A percentile compares a stretch with the other conserved stretches of the same genome.
Evolutionary conservation across 2,329 filamentous ascomycete species (phyloP).

Genomic region (Sarocladiaceae sp.): DNA sequence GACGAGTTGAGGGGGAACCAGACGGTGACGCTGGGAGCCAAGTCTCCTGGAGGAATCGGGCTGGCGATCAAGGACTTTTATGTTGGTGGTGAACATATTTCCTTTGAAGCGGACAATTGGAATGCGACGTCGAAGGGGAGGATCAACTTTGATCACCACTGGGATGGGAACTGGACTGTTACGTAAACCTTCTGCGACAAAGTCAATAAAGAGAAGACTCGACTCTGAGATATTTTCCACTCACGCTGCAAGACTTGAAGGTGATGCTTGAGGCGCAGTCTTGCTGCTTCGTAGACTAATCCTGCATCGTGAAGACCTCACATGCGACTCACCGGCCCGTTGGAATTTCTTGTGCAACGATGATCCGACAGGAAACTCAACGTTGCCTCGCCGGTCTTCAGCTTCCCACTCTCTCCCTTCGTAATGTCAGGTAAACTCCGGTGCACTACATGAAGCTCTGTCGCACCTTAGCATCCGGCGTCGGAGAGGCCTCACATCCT

Average conservation of each 20-base stretch:
- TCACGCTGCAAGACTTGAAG: no score
- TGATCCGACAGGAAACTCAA: conserved; percentile 6
- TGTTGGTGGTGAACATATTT: conserved; percentile 13
- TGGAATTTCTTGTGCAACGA: no score
- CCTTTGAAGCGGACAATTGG: conserved; percentile 13
- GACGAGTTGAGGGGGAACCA: conserved; percentile 11
- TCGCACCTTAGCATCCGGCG: not conserved
- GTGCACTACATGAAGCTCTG: not conserved
- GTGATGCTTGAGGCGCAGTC: no score
- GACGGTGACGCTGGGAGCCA: conserved; percentile 11
- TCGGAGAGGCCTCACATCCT: no score
- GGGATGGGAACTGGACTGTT: conserved; percentile 12
- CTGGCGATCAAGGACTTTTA: conserved; percentile 14
- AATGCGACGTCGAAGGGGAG: conserved; percentile 9
- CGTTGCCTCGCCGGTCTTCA: not conserved
- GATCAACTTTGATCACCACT: conserved; percentile 12
- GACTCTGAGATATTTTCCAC: no score
- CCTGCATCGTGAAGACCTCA: no score
- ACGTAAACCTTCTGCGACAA: no score
- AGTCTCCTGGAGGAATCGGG: conserved; percentile 11
- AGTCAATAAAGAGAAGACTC: no score
- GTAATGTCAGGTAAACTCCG: not conserved
- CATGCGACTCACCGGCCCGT: no score
- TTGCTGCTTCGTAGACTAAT: no score
- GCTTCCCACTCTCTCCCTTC: not conserved